These are phyloP conservation scores for Hamamelis virginiana DNA, from an alignment of 164 flowering plant genomes.

Conservation along the genomic window DNA sequence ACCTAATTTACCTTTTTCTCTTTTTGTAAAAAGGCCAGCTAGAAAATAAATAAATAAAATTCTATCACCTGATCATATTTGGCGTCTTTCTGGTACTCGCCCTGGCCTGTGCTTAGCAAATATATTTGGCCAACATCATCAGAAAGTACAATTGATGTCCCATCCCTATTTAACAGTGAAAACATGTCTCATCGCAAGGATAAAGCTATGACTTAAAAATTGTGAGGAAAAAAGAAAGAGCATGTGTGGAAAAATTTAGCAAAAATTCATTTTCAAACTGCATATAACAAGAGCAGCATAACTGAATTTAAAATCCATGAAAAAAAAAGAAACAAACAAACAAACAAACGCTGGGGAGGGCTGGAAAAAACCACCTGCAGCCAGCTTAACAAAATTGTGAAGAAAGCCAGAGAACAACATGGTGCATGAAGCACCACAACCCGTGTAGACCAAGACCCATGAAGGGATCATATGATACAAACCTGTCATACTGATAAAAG, in stretches of 20 bases:
- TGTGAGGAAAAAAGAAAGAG: too few species aligned
- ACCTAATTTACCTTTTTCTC: not conserved
- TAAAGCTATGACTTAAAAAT: too few species aligned
- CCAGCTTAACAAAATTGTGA: not conserved
- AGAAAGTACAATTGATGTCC: slow-evolving; percentile 89
- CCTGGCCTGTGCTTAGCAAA: slow-evolving; percentile 84
- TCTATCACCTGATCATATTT: slow-evolving; percentile 86
- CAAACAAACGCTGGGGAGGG: too few species aligned
- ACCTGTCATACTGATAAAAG: too few species aligned
- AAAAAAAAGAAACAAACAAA: too few species aligned
- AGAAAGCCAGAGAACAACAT: not conserved
- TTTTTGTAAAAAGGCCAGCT: not conserved
- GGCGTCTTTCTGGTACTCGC: slow-evolving; percentile 89
- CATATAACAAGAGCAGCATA: too few species aligned
- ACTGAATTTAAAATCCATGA: too few species aligned
- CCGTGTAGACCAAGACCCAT: too few species aligned
- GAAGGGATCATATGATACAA: too few species aligned
- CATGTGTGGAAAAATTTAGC: too few species aligned
- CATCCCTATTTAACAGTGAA: slow-evolving; percentile 59
- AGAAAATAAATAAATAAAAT: not conserved
- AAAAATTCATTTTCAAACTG: too few species aligned
- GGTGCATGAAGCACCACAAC: not conserved
- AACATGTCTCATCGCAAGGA: too few species aligned
- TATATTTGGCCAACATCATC: slow-evolving; percentile 97
- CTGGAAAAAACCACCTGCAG: not conserved